Conservation (phyloP, 2,329 filamentous ascomycete genomes). For the Calonectria leucothoes region DNA sequence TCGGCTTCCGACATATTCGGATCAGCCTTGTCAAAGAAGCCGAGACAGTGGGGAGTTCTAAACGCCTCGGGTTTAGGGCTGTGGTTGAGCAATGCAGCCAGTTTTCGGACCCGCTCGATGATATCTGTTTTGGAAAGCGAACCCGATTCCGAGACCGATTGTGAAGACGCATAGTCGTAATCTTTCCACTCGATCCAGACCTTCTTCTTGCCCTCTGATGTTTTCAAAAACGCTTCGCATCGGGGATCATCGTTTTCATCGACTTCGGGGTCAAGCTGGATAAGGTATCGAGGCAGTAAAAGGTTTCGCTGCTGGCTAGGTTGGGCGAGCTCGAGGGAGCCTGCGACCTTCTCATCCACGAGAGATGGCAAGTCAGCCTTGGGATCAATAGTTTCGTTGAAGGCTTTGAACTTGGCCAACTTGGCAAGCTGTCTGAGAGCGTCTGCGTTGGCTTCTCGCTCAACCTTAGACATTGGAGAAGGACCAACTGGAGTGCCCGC, state of each 20-base stretch:
- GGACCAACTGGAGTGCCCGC: constrained; percentile 33
- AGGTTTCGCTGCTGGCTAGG: constrained; percentile 47
- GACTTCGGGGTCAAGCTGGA: constrained; percentile 46
- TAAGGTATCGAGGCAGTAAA: constrained; percentile 48
- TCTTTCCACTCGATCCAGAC: constrained; percentile 66
- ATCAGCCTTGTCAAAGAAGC: constrained; percentile 61
- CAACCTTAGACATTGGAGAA: constrained; percentile 47
- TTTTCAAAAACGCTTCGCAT: constrained; percentile 54
- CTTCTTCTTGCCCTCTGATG: constrained; percentile 48
- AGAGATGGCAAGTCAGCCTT: constrained; percentile 42
- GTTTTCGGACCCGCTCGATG: constrained; percentile 57
- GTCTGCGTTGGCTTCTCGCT: constrained; percentile 53
- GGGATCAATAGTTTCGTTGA: constrained; percentile 59
- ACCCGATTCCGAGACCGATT: constrained; percentile 47
- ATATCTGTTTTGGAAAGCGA: constrained; percentile 56
- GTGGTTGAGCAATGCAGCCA: constrained; percentile 60
- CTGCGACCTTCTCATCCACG: constrained; percentile 51
- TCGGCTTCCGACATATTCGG: constrained; percentile 48
- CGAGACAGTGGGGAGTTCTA: constrained; percentile 61
- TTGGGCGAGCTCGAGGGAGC: constrained; percentile 53
- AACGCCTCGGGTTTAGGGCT: constrained; percentile 61
- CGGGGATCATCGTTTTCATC: constrained; percentile 50
- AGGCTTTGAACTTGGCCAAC: constrained; percentile 63
- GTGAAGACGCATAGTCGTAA: constrained; percentile 52
- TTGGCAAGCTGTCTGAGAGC: constrained; percentile 55